Evolutionary conservation across 805 yeast genomes (phyloP), one percentile per base, ranked within the genome.

Genomic region (Candida patagonica): DNA sequence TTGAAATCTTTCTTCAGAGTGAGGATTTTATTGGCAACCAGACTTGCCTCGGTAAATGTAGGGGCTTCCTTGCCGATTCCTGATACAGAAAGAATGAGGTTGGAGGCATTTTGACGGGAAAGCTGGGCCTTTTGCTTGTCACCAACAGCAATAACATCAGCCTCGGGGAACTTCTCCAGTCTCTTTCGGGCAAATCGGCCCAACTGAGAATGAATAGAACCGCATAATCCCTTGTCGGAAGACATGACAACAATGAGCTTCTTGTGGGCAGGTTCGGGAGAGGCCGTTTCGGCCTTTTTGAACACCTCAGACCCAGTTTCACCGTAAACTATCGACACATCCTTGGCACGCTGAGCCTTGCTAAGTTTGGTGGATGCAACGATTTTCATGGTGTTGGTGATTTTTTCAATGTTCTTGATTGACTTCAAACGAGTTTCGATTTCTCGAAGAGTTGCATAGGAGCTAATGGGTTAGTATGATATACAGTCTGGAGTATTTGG

Each of bases 301-400:
- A 70, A 85, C 55, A 92, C 85, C 61, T 81, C 86, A 47, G 70
- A 54, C 60, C 87, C 94, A 44, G 88, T 78, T 55, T 73, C 72
- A 60, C 80, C 80, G 73, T 84, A 89, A 46, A 76, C 80, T 65
- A 94, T 80, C 37, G 96, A 81, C 37, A 84, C 75, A 53, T 72
- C 70, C 87, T 87, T 89, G 46, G 96, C 95, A 66, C 80, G 83
- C 69, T 87, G 95, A 47, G 98, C 98, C 70, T 84, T 87, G 63
- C 77, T 73, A 65, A 92, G 77, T 71, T 96, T 82, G 55, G 98
- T 92, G 30, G 97, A 89, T 30, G 98, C 98, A 59, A 92, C 98
- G 68, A 92, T 81, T 75, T 88, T 92, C 97, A 92, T 92, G 67
- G 98, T 92, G 71, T 92, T 92, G 70, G 98, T 92, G 71, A 92